Evolutionary conservation across 306 rosid genomes (phyloP).

Genomic region (Glycyrrhiza uralensis): DNA sequence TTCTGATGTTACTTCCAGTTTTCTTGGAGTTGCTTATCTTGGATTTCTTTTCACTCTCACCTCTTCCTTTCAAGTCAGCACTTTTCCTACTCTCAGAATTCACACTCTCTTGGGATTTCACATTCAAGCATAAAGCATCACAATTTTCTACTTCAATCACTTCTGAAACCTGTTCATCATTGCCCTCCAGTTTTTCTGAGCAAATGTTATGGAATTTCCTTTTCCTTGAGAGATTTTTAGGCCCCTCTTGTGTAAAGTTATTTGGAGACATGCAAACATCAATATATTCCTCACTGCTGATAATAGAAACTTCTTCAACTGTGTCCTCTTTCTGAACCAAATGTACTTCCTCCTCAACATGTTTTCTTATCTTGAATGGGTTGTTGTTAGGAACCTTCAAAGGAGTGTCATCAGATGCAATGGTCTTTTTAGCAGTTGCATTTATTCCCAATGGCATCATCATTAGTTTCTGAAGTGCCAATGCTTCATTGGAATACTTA

Average conservation of each 20-base stretch:
- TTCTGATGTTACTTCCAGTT: conserved; percentile 33
- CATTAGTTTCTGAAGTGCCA: conserved; percentile 59
- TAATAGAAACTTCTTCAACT: conserved; percentile 27
- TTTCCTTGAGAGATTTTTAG: conserved; percentile 39
- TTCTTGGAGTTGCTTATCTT: conserved; percentile 45
- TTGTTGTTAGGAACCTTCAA: conserved; percentile 69
- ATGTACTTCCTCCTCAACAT: conserved; percentile 35
- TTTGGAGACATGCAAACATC: conserved; percentile 33
- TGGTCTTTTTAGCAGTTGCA: conserved; percentile 20
- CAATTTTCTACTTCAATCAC: conserved; percentile 48
- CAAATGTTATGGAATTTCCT: conserved; percentile 38
- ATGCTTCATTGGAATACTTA: conserved; percentile 39
- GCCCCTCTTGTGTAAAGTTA: conserved; percentile 20
- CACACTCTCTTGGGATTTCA: conserved; percentile 70
- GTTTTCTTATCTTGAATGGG: conserved; percentile 66
- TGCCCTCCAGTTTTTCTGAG: conserved; percentile 31
- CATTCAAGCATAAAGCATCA: conserved; percentile 30
- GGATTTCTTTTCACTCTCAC: conserved; percentile 47
- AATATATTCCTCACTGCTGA: conserved; percentile 31
- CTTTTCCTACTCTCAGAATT: conserved; percentile 39
- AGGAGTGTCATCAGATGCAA: conserved; percentile 1
- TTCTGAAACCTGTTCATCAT: conserved; percentile 44
- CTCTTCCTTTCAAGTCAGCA: conserved; percentile 36
- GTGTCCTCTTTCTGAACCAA: conserved; percentile 27
- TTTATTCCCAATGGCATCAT: conserved; percentile 37